These are phyloP conservation scores for Phytophthora pistaciae DNA, from an alignment of 352 stramenopile genomes.

Conservation along the genomic window DNA sequence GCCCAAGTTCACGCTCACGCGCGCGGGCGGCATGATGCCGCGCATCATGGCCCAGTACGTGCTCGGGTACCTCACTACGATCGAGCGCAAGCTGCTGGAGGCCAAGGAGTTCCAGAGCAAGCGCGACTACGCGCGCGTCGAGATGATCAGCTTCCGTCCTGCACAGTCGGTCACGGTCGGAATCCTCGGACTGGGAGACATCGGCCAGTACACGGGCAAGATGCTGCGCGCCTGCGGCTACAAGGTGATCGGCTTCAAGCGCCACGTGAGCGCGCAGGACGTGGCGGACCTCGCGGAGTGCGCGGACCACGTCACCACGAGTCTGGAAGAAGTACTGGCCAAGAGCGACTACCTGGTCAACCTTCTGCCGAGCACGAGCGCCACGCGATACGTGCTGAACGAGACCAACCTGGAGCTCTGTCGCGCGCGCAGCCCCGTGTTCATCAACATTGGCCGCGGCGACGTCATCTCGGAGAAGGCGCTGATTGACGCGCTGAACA, in stretches of 20 bases:
- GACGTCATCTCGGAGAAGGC: conserved; percentile 76
- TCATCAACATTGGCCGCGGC: conserved; percentile 90
- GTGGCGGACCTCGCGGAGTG: conserved; percentile 29
- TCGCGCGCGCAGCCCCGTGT: conserved; percentile 61
- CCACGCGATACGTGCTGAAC: conserved; percentile 72
- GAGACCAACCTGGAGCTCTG: conserved; percentile 56
- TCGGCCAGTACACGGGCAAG: conserved; percentile 57
- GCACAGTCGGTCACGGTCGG: conserved; percentile 52
- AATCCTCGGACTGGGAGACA: conserved; percentile 59
- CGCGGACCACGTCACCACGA: conserved; percentile 49
- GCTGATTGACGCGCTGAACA: conserved; percentile 74
- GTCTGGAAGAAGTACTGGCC: conserved; percentile 56
- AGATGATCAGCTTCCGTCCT: conserved; percentile 36
- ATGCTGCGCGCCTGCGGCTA: conserved; percentile 56
- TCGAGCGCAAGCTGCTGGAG: conserved; percentile 48
- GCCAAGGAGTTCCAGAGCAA: conserved; percentile 41
- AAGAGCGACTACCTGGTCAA: conserved; percentile 85
- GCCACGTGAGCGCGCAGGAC: conserved; percentile 30
- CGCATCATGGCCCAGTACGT: conserved; percentile 57
- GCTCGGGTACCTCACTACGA: conserved; percentile 48
- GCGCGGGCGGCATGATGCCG: conserved; percentile 51
- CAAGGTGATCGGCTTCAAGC: conserved; percentile 67
- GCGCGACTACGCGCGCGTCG: conserved; percentile 31
- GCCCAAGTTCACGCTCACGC: conserved; percentile 45
- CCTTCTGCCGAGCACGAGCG: conserved; percentile 81